Base-by-base conservation (phyloP, 257 asterid species). In the Solanum chiquidenum region DNA sequence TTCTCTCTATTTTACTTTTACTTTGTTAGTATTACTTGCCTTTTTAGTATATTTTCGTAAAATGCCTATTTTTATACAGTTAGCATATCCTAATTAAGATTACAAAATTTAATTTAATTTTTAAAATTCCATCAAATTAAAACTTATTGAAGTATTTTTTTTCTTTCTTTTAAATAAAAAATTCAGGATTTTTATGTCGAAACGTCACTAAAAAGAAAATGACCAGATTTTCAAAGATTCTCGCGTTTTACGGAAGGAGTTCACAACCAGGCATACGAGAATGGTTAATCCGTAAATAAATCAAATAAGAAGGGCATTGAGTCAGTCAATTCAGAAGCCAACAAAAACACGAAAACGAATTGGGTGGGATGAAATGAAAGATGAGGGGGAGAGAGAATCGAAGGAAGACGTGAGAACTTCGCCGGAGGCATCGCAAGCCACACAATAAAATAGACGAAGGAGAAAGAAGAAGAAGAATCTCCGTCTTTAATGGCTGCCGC, bases 231-330 rank as follows among this genome's bases (percentile, higher is more conserved):
- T 49, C 29, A 46, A 80, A 80, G 85, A 46, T 80, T 16, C 85
- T 46, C 20, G 64, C 64, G 64, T 55, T 55, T 55, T 18, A 55
- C 20, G 85, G 16, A 20, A 16, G 44, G 18, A 49, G 14, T 44
- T 42, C 27, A 86, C 83, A 73, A 40, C 88, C 88, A n/a, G 33
- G 84, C 25, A 62, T 16, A 18, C 3, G 23, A 0, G 73, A 86
- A 84, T 89, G 95, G 95, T 85, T 91, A 91, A 92, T 94, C 95
- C 72, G 97, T 91, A 93, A 90, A 86, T 92, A 85, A 86, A 5
- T 1, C 2, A 8, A 84, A 90, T 2, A 5, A 3, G 23, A 76
- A 90, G 91, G 87, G 91, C 92, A 89, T 66, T 84, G 23, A 16
- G 3, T 31, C 27, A 86, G 88, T 64, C n/a, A 73, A 23, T 38